Base-by-base conservation (phyloP, 2,329 filamentous ascomycete species). In the Biscogniauxia mediterranea region DNA sequence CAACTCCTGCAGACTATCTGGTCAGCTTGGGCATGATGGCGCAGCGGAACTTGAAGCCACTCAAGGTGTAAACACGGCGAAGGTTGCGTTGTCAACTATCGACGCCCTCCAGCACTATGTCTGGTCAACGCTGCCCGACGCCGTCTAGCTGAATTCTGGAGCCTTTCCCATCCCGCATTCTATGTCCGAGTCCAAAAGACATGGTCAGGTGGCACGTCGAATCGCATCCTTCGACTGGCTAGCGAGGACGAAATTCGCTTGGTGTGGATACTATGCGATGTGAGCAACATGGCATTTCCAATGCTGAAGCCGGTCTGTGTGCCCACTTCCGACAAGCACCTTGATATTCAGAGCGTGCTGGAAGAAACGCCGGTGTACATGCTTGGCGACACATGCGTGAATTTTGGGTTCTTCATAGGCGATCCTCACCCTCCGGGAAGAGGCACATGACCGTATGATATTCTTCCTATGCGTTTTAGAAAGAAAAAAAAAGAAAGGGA, bases 241-340 rank as follows among this genome's bases (percentile, higher is more conserved):
- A 13, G 19, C 51, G 2, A 56, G 59, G 49, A 64, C 62, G 23
- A 64, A 56, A 1, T 60, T 61, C 28, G 52, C 58, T 8, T 58
- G 38, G 55, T 51, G 28, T 20, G 56, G 59, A 20, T 61, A 54
- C 21, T 63, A 63, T 56, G 53, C 56, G 21, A 63, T 56, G 53
- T 56, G 19, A 56, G 59, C 21, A 59, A 63, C 50, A 23, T 59
- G 25, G 13, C 21, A n/a, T 61, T 53, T 53, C 52, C 52, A 19
- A 42, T 58, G 5, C 23, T 61, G 52, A 55, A 56, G 50, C 61
- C 58, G 5, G 50, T 53, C 11, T 54, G 46, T 15, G 23, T 61
- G n/a, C 20, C 52, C 2, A 56, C 55, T 2, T 32, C 53, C 1
- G 32, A 42, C 17, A 25, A 55, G 21, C 57, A 63, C 38, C 19